Evolutionary conservation across 768 basidiomycete genomes (phyloP).

Genomic region (Rhizopogon sp.): DNA sequence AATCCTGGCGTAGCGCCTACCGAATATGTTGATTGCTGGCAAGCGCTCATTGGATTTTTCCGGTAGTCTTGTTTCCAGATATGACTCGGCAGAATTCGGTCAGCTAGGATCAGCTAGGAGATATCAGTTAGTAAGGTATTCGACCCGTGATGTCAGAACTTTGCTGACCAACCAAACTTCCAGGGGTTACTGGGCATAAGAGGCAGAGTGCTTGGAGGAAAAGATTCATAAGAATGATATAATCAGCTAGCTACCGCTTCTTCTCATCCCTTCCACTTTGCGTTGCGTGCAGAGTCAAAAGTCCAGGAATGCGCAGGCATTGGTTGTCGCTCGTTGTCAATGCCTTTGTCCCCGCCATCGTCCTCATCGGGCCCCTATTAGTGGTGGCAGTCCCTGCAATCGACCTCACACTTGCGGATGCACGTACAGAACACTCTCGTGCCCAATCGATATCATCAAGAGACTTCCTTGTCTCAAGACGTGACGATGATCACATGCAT

Average conservation of each 20-base stretch:
- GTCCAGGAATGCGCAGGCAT: slow-evolving; percentile 8
- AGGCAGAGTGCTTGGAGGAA: neutral
- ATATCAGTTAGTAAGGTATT: too few relatives aligned
- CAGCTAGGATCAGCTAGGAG: too few relatives aligned
- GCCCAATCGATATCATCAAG: neutral
- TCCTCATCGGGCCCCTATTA: slow-evolving; percentile 3
- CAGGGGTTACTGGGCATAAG: too few relatives aligned
- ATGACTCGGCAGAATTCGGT: too few relatives aligned
- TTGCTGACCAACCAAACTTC: slow-evolving; percentile 6
- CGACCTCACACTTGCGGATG: neutral
- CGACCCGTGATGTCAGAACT: neutral
- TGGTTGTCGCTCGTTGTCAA: neutral
- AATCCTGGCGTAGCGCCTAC: too few relatives aligned
- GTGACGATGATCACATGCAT: slow-evolving; percentile 37
- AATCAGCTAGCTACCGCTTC: neutral
- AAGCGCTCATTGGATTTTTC: too few relatives aligned
- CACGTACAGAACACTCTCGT: neutral
- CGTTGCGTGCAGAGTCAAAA: neutral
- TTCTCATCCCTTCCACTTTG: neutral
- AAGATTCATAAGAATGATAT: neutral
- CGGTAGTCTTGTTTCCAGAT: too few relatives aligned
- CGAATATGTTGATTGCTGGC: too few relatives aligned
- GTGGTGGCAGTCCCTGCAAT: neutral
- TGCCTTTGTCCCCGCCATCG: neutral
- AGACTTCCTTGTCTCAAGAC: slow-evolving; percentile 1